Percentiles rank a stretch among this genome's conserved stretches.
These are phyloP conservation scores for Teratosphaeria gauchensis DNA, from an alignment of 2,329 filamentous ascomycete species.

Conservation along the genomic window DNA sequence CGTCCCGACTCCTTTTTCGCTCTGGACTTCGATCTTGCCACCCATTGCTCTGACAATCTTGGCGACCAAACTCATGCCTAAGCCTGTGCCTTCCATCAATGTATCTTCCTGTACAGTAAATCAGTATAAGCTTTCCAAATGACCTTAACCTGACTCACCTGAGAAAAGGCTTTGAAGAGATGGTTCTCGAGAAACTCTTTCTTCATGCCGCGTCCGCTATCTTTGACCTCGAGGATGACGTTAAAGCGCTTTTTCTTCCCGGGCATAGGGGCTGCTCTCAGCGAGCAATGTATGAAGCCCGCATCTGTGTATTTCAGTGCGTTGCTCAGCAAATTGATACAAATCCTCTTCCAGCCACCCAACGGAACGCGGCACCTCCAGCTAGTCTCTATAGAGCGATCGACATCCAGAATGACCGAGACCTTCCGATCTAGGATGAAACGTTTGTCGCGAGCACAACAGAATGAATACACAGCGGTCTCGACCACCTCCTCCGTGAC, in stretches of 20 bases:
- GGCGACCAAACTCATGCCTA: constrained; percentile 57
- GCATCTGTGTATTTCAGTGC: constrained; percentile 38
- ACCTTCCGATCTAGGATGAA: constrained; percentile 25
- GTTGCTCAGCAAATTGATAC: constrained; percentile 39
- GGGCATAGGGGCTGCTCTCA: constrained; percentile 12
- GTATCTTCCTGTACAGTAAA: constrained; percentile 48
- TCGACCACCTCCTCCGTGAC: constrained; percentile 47
- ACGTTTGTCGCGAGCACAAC: constrained; percentile 15
- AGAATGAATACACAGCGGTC: constrained; percentile 35
- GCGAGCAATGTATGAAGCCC: constrained; percentile 31
- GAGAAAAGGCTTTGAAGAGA: constrained; percentile 54
- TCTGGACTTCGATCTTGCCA: constrained; percentile 42
- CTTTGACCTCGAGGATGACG: constrained; percentile 36
- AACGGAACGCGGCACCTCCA: constrained; percentile 37
- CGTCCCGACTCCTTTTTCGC: constrained; percentile 16
- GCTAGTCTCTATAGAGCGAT: constrained; percentile 21
- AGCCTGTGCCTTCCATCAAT: constrained; percentile 51
- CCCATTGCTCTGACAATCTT: constrained; percentile 49
- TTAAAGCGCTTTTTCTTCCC: constrained; percentile 14
- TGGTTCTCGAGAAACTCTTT: constrained; percentile 52
- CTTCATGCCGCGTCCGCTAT: constrained; percentile 58
- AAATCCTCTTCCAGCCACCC: constrained; percentile 38
- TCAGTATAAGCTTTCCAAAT: background rate
- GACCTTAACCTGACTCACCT: background rate
- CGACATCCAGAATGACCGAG: constrained; percentile 38